Conservation (phyloP, 495 filamentous ascomycete genomes). For the Penicillium robsamsonii region DNA sequence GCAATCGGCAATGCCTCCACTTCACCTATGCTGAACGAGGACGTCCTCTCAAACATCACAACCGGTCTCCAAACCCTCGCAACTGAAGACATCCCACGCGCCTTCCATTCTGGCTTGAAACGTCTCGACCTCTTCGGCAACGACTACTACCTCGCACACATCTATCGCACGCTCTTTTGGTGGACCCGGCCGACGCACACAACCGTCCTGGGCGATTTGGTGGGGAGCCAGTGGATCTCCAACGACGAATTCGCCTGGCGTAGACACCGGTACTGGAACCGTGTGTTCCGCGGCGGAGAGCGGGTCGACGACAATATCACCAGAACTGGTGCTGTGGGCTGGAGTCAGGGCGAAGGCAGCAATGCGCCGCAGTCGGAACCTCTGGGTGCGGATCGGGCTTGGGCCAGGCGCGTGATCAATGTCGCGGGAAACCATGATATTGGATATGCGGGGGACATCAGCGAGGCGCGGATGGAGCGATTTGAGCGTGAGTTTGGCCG, state of each 20-base stretch:
- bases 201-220: constrained; percentile 81
- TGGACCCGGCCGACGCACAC: constrained; percentile 83
- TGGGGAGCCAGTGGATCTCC: constrained; percentile 95
- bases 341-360: constrained; percentile 31
- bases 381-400: constrained; percentile 54
- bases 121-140: constrained; percentile 86
- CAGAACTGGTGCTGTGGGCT: constrained; percentile 22
- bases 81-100: constrained; percentile 62
- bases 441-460: constrained; percentile 90
- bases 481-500: constrained; percentile 83
- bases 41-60: constrained; percentile 41
- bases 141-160: constrained; percentile 90
- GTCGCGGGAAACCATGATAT: constrained; percentile 94
- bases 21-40: constrained; percentile 18
- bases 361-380: constrained; percentile 40
- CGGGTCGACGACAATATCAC: constrained; percentile 65
- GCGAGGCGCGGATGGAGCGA: constrained; percentile 62
- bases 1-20: constrained; percentile 18
- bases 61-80: constrained; percentile 51
- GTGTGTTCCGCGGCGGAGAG: constrained; percentile 68
- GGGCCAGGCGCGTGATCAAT: constrained; percentile 78
- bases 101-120: constrained; percentile 65
- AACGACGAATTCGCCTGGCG: constrained; percentile 78
- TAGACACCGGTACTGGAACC: constrained; percentile 73
- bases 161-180: constrained; percentile 82